Evolutionary conservation across 768 basidiomycete genomes (phyloP).

Genomic region (Baorangia bicolor): DNA sequence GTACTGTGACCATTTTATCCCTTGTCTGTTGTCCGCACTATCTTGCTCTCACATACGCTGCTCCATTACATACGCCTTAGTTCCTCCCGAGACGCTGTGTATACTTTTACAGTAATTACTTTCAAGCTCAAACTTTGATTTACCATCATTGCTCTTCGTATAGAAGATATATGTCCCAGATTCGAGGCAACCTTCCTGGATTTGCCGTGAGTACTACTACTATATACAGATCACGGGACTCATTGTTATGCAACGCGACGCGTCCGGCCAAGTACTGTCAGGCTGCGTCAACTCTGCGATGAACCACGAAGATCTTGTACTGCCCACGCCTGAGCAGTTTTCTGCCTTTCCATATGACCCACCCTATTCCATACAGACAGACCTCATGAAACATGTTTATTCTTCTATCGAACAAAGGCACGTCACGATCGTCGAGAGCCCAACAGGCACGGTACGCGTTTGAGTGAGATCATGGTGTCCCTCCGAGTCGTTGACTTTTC

Average conservation of each 20-base stretch:
- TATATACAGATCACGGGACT: constrained; percentile 21
- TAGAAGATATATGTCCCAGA: constrained; percentile 8
- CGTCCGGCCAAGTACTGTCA: too few relatives aligned
- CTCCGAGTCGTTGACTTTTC: background rate
- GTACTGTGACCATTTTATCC: constrained; percentile 23
- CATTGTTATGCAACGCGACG: background rate
- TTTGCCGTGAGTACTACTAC: background rate
- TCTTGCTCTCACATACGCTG: constrained; percentile 19
- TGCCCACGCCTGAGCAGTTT: constrained; percentile 68
- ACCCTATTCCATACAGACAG: constrained; percentile 81
- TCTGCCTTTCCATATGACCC: constrained; percentile 79
- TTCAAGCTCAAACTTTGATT: constrained; percentile 18
- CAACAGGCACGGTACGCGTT: constrained; percentile 76
- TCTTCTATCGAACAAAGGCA: constrained; percentile 68
- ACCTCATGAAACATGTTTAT: constrained; percentile 89
- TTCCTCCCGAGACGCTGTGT: constrained; percentile 22
- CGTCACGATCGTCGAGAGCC: constrained; percentile 84
- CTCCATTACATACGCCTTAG: constrained; percentile 25
- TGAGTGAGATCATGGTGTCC: background rate
- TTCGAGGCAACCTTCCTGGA: constrained; percentile 10
- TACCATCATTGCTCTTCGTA: constrained; percentile 2
- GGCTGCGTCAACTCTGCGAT: background rate
- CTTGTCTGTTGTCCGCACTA: constrained; percentile 17
- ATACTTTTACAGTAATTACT: constrained; percentile 29
- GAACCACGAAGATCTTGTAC: constrained; percentile 23